phyloP scores from a whole-genome alignment of 768 basidiomycete species.

The Amanita rubescens region DNA sequence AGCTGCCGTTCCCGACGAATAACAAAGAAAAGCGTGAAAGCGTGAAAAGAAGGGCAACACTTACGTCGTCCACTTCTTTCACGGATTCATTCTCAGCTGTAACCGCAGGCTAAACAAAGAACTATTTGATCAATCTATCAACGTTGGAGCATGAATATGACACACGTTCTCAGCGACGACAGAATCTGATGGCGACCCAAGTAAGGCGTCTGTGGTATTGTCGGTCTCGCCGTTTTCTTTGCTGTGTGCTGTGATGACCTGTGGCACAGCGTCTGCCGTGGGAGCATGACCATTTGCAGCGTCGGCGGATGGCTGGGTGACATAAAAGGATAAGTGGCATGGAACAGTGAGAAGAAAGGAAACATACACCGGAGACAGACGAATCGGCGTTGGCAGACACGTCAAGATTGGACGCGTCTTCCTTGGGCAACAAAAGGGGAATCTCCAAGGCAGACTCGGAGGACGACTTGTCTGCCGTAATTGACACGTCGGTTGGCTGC shows the following conservation, averaged over 20 bases:
- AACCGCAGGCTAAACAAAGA: background rate
- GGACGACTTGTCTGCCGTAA: background rate
- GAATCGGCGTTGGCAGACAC: background rate
- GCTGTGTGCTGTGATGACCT: background rate
- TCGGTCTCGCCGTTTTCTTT: background rate
- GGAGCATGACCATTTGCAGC: background rate
- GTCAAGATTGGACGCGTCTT: constrained; percentile 2
- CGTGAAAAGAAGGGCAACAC: background rate
- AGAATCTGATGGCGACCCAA: background rate
- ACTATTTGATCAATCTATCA: background rate
- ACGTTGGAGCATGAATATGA: background rate
- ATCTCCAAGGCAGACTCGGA: background rate
- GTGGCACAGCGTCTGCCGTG: background rate
- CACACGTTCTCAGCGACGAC: background rate
- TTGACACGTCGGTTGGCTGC: constrained; percentile 5
- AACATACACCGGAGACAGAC: background rate
- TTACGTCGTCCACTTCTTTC: background rate
- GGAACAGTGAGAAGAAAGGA: background rate
- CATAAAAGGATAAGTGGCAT: background rate
- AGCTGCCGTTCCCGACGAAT: background rate
- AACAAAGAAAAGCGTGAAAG: background rate
- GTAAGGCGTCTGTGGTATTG: background rate
- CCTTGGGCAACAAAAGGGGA: background rate
- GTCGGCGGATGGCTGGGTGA: background rate
- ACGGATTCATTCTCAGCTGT: background rate